Base-by-base conservation (phyloP, 2,329 filamentous ascomycete species). In the Rutstroemia sp. region DNA sequence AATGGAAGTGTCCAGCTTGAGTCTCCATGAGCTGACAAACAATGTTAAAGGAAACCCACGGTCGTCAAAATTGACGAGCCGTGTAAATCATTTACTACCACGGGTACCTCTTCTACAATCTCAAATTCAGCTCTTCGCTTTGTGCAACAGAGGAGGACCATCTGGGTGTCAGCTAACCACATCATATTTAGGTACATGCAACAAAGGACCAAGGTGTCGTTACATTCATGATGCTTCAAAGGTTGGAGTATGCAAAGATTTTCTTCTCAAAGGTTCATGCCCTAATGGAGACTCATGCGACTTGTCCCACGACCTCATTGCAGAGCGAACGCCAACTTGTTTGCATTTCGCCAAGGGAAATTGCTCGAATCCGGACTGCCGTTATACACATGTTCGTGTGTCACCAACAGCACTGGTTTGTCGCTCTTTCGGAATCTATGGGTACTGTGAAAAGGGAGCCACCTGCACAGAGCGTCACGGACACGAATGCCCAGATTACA, bases 401-500 rank as follows among this genome's bases (percentile, higher is more conserved):
- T 84, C 87, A 63, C 82, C 88, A 63, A 79, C 80, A 68, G 89
- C 92, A 51, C 84, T 81, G 30, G 89, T 96, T 48, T 99, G 94
- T 74, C 82, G 84, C 65, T 75, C 82, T 19, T 97, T 99, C 76
- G 92, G 89, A 27, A 82, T 84, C 54, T 81, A 92, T 67, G 92
- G 94, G 53, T 97, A 91, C 72, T 97, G 94, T 75, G 85, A 88
- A 60, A 88, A 88, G 70, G 94, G 92, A 59, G 79, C 80, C 56
- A 73, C 78, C 55, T 97, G 94, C 73, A 73, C 82, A 58, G 84
- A 94, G 61, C 87, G 91, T 59, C 94, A 99, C 75, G 87, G 92
- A 57, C 87, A 87, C 73, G 92, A 97, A 72, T 97, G 94, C 72
- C 92, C 94, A 60, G 88, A 95, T 71, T 96, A 95, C 76, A 89